A percentile compares a stretch with the other conserved stretches of the same genome.
Evolutionary conservation across 2,329 filamentous ascomycete genomes (phyloP).

Genomic region (Geoglossum cookeanum): DNA sequence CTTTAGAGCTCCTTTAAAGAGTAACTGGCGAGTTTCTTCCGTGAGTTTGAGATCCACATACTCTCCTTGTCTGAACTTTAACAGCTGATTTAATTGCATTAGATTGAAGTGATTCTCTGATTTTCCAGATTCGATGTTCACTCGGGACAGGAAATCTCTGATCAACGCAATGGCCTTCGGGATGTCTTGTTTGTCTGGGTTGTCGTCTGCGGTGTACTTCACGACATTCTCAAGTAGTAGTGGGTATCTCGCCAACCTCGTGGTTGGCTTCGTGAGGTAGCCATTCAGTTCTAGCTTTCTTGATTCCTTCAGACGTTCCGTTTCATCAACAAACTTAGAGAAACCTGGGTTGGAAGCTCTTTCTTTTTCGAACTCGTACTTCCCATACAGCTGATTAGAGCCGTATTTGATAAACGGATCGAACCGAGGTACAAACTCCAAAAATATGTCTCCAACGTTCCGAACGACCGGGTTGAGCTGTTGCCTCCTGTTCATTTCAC

Average conservation of each 20-base stretch:
- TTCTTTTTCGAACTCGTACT: slow-evolving; percentile 96
- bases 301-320: slow-evolving; percentile 87
- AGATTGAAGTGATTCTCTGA: slow-evolving; percentile 96
- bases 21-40: slow-evolving; percentile 77
- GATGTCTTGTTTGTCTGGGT: slow-evolving; percentile 77
- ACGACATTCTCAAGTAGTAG: slow-evolving; percentile 76
- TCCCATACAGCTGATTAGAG: slow-evolving; percentile 85
- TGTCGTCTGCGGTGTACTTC: slow-evolving; percentile 80
- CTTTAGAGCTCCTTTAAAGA: slow-evolving; percentile 89
- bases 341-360: slow-evolving; percentile 72
- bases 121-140: slow-evolving; percentile 91
- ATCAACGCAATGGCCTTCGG: slow-evolving; percentile 77
- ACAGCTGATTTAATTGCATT: slow-evolving; percentile 72
- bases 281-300: slow-evolving; percentile 93
- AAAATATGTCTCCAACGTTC: slow-evolving; percentile 83
- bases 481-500: slow-evolving; percentile 74
- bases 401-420: slow-evolving; percentile 94
- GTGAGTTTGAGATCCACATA: slow-evolving; percentile 87
- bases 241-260: slow-evolving; percentile 82
- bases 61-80: slow-evolving; percentile 79
- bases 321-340: slow-evolving; percentile 84
- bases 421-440: slow-evolving; percentile 81
- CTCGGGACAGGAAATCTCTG: slow-evolving; percentile 65
- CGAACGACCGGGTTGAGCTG: slow-evolving; percentile 77
- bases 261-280: slow-evolving; percentile 94